These are phyloP conservation scores for Neoscytalidium dimidiatum DNA, from an alignment of 2,329 filamentous ascomycete species.

Conservation along the genomic window DNA sequence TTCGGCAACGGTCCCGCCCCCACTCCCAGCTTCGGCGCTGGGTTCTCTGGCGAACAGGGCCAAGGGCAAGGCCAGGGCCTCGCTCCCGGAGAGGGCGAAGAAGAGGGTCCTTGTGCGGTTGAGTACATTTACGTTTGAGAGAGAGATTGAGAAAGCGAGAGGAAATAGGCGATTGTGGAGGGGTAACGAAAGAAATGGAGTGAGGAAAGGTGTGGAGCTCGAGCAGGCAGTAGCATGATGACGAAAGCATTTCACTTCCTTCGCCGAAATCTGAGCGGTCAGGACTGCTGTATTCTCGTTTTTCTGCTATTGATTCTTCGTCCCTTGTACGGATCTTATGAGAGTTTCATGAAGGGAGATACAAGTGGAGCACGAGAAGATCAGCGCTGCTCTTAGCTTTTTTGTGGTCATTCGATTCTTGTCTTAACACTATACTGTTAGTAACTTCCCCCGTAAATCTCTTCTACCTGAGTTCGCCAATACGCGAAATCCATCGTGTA, in stretches of 20 bases:
- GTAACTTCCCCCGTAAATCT: background rate
- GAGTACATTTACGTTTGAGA: background rate
- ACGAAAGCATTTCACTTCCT: too few species aligned
- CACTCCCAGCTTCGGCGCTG: background rate
- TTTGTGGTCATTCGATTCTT: background rate
- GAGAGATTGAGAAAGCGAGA: background rate
- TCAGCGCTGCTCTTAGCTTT: too few species aligned
- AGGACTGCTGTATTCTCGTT: too few species aligned
- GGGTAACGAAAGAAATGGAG: background rate
- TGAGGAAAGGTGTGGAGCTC: background rate
- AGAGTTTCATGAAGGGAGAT: too few species aligned
- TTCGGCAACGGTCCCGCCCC: background rate
- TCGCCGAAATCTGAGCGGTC: too few species aligned
- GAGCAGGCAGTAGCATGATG: too few species aligned
- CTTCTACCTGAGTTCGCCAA: background rate
- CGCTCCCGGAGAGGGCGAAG: background rate
- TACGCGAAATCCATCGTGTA: background rate
- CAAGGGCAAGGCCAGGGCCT: background rate
- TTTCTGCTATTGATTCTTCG: too few species aligned
- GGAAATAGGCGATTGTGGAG: too few species aligned
- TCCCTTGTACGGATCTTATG: too few species aligned
- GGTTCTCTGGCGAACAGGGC: background rate
- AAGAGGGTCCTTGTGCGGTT: background rate
- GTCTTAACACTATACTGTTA: background rate
- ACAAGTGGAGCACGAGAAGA: too few species aligned